Evolutionary conservation across 2,329 filamentous ascomycete species (phyloP).

Genomic region (Beauveria sp.): DNA sequence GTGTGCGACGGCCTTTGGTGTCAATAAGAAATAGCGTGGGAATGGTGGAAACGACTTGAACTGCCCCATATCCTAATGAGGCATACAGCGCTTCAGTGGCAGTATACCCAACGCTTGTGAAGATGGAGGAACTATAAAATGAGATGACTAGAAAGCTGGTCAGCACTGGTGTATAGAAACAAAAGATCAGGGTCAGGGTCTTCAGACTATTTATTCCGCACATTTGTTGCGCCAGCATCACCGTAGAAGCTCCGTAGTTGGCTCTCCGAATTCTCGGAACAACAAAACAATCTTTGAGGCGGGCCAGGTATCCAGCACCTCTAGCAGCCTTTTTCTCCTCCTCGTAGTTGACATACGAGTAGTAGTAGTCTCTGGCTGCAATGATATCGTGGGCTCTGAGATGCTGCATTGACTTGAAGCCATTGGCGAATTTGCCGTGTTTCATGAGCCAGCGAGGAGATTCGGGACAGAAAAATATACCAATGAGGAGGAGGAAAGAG

Average conservation of each 20-base stretch:
- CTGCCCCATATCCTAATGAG: constrained; percentile 37
- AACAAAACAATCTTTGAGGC: constrained; percentile 50
- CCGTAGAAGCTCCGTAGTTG: constrained; percentile 65
- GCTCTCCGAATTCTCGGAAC: constrained; percentile 62
- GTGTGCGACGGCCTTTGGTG: constrained; percentile 20
- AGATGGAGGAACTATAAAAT: constrained; percentile 59
- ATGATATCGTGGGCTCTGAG: constrained; percentile 47
- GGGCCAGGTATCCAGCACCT: constrained; percentile 23
- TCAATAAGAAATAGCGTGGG: constrained; percentile 25
- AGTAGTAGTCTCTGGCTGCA: constrained; percentile 50
- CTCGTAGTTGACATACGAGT: constrained; percentile 31
- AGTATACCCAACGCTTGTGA: constrained; percentile 44
- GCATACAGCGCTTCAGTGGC: constrained; percentile 40
- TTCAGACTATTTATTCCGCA: constrained; percentile 29
- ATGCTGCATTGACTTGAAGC: constrained; percentile 43
- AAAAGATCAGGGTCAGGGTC: constrained; percentile 21
- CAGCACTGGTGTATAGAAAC: constrained; percentile 26
- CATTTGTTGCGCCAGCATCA: constrained; percentile 71
- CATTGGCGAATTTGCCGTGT: constrained; percentile 49
- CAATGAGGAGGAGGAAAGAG: constrained; percentile 42
- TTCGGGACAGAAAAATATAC: constrained; percentile 58
- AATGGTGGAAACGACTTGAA: constrained; percentile 34
- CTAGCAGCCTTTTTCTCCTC: constrained; percentile 23
- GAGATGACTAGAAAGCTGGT: constrained; percentile 42
- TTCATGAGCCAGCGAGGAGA: constrained; percentile 59